Percentiles rank a stretch among this genome's conserved stretches.
These are phyloP conservation scores for Metschnikowia sp. DNA, from an alignment of 805 yeast genomes.

Conservation along the genomic window DNA sequence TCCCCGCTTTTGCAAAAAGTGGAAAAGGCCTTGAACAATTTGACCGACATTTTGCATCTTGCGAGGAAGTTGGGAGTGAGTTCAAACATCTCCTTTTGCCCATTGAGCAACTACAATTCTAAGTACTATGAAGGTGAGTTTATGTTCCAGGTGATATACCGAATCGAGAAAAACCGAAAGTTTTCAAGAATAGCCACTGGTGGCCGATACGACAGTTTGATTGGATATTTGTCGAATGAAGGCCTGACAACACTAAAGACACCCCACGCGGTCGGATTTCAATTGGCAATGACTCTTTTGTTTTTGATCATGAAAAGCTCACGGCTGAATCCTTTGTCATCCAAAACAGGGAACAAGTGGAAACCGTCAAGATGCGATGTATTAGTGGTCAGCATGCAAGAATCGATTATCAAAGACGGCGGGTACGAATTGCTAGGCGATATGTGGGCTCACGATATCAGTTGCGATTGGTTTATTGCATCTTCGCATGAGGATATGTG, in stretches of 20 bases:
- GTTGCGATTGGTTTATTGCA: conserved; percentile 57
- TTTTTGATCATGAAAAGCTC: conserved; percentile 35
- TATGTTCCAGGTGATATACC: conserved; percentile 83
- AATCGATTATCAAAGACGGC: conserved; percentile 49
- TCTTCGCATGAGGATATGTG: conserved; percentile 57
- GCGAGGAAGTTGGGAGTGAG: conserved; percentile 58
- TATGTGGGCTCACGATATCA: conserved; percentile 76
- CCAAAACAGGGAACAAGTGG: conserved; percentile 42
- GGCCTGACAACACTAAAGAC: conserved; percentile 24
- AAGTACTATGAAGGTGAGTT: conserved; percentile 76
- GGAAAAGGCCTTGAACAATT: conserved; percentile 61
- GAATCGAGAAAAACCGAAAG: conserved; percentile 48
- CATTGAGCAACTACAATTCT: conserved; percentile 79
- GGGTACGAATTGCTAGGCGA: conserved; percentile 62
- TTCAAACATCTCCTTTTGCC: conserved; percentile 61
- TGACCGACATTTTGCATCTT: conserved; percentile 55
- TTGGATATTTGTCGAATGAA: conserved; percentile 59
- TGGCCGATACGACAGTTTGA: conserved; percentile 83
- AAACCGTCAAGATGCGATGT: conserved; percentile 71
- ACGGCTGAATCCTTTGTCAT: conserved; percentile 1
- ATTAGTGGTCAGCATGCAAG: conserved; percentile 66
- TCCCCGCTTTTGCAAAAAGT: conserved; percentile 60
- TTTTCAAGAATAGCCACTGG: conserved; percentile 75
- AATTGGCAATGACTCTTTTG: conserved; percentile 54
- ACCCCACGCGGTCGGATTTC: conserved; percentile 76